phyloP scores from a whole-genome alignment of 768 basidiomycete species.

The Favolaschia claudopus region DNA sequence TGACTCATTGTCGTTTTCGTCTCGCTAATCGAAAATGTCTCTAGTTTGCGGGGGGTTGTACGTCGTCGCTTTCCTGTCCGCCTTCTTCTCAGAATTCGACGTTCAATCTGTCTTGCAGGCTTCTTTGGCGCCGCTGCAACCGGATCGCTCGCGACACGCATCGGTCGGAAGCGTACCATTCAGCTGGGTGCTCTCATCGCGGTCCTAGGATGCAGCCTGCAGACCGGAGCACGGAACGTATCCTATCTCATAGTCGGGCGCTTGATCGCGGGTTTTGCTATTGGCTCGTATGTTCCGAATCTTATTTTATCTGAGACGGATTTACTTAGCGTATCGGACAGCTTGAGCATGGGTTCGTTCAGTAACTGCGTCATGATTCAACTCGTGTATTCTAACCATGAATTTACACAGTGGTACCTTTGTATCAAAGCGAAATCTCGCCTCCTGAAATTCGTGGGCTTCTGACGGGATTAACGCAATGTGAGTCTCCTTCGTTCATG shows the following conservation, averaged over 20 bases:
- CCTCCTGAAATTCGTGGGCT: conserved; percentile 59
- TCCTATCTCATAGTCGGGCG: conserved; percentile 59
- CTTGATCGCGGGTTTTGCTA: conserved; percentile 54
- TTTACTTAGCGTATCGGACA: background rate
- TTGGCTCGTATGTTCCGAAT: conserved; percentile 40
- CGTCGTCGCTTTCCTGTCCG: background rate
- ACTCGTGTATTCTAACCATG: conserved; percentile 39
- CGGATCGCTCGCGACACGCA: conserved; percentile 49
- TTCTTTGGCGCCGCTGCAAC: conserved; percentile 57
- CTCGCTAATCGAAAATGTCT: background rate
- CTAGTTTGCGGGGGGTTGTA: conserved; percentile 28
- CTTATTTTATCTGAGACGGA: background rate
- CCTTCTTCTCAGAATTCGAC: background rate
- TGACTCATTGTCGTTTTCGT: conserved; percentile 32
- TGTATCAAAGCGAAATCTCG: conserved; percentile 61
- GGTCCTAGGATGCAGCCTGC: conserved; percentile 57
- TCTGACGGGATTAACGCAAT: conserved; percentile 62
- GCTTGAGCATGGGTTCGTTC: conserved; percentile 21
- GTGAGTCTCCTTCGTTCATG: conserved; percentile 53
- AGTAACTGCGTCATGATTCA: background rate
- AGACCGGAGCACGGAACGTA: conserved; percentile 52
- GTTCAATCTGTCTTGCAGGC: background rate
- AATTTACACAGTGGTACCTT: conserved; percentile 50
- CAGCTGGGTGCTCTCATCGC: conserved; percentile 58
- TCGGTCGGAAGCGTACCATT: conserved; percentile 60